These are phyloP conservation scores for Gossypium sturtianum DNA, from an alignment of 345 rosid species.

Conservation along the genomic window DNA sequence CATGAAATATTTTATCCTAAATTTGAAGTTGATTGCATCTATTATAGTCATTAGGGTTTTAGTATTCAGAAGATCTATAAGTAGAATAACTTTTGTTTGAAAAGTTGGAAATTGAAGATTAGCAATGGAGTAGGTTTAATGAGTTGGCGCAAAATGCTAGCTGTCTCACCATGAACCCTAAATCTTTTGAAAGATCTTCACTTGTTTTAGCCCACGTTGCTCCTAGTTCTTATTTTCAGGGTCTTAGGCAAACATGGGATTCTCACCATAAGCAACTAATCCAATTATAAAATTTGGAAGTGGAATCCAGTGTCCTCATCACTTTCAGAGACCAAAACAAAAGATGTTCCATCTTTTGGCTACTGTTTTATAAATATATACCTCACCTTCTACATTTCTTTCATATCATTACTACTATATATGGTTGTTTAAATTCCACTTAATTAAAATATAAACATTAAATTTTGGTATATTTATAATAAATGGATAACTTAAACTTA, in stretches of 20 bases:
- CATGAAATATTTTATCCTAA: not conserved
- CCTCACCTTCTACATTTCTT: no score
- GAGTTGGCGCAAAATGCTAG: not conserved
- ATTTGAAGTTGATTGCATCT: not conserved
- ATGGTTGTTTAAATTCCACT: no score
- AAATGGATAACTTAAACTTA: no score
- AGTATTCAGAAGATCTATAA: no score
- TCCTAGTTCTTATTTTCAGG: no score
- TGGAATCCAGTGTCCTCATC: not conserved
- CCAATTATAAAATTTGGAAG: not conserved
- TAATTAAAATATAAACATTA: no score
- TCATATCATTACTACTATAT: no score
- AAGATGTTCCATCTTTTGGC: not conserved
- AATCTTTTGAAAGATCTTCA: conserved; percentile 1
- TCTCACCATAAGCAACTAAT: conserved; percentile 6
- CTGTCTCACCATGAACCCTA: not conserved
- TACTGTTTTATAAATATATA: not conserved
- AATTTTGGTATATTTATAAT: no score
- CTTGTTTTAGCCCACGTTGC: not conserved
- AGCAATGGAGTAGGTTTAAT: not conserved
- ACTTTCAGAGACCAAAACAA: not conserved
- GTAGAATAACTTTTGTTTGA: not conserved
- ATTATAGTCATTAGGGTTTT: no score
- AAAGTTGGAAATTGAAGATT: not conserved
- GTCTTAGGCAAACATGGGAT: not conserved